A percentile compares a stretch with the other conserved stretches of the same genome.
phyloP scores from a whole-genome alignment of 2,329 filamentous ascomycete genomes.

The Fusarium odoratissimum region DNA sequence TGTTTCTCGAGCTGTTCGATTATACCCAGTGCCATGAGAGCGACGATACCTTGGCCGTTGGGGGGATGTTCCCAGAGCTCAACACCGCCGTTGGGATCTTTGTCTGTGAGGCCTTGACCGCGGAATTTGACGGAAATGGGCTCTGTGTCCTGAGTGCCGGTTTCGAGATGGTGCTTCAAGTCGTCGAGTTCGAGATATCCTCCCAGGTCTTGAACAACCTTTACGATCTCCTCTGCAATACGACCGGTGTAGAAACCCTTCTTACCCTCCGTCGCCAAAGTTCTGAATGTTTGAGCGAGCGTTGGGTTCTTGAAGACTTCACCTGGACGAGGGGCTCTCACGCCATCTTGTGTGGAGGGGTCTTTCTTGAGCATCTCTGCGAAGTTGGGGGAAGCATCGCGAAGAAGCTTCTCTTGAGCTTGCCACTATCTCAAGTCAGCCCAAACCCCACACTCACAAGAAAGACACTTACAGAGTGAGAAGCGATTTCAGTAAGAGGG shows the following conservation, averaged over 20 bases:
- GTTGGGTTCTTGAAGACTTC: constrained; percentile 91
- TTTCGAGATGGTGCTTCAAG: constrained; percentile 76
- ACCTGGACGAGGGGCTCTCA: constrained; percentile 79
- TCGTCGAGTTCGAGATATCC: constrained; percentile 85
- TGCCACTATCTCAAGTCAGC: constrained; percentile 72
- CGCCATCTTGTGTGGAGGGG: constrained; percentile 72
- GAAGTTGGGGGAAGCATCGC: constrained; percentile 84
- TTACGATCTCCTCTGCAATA: constrained; percentile 83
- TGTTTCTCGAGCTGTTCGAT: constrained; percentile 84
- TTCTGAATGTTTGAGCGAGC: constrained; percentile 83
- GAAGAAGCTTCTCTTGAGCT: constrained; percentile 70
- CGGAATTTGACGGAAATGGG: constrained; percentile 85
- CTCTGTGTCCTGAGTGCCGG: constrained; percentile 80
- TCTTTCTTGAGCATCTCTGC: constrained; percentile 89
- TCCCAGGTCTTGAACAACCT: constrained; percentile 79
- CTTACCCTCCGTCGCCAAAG: constrained; percentile 83
- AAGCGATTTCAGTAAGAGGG: constrained; percentile 84
- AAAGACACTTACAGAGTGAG: constrained; percentile 68
- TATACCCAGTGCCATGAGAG: constrained; percentile 93
- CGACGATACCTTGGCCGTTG: constrained; percentile 95
- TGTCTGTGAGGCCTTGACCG: constrained; percentile 64
- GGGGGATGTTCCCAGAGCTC: constrained; percentile 97
- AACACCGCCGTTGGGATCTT: constrained; percentile 62
- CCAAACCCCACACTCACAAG: accelerated
- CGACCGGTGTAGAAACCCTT: constrained; percentile 90